phyloP scores from a whole-genome alignment of 2,329 filamentous ascomycete species.

The Akanthomyces lecanii region DNA sequence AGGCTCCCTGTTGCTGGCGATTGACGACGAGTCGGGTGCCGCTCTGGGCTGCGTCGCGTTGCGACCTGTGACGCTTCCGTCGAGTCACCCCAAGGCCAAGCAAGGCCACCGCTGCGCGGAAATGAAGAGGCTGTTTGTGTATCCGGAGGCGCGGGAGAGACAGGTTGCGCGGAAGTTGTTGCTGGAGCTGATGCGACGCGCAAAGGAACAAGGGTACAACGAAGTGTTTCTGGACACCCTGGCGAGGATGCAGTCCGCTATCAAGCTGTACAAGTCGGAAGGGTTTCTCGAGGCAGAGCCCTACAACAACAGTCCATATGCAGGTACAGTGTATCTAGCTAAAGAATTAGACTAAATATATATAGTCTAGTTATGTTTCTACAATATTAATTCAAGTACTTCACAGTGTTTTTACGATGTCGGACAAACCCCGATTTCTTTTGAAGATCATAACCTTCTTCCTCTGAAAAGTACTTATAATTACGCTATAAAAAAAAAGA shows the following conservation, averaged over 20 bases:
- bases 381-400: too few species aligned
- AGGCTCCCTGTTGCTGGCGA: slow-evolving; percentile 25
- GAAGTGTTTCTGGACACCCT: slow-evolving; percentile 26
- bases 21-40: slow-evolving; percentile 19
- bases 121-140: slow-evolving; percentile 27
- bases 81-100: slow-evolving; percentile 14
- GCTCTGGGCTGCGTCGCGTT: slow-evolving; percentile 27
- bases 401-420: too few species aligned
- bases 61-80: slow-evolving; percentile 21
- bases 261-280: slow-evolving; percentile 24
- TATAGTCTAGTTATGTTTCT: background rate
- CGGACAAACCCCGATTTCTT: too few species aligned
- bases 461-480: too few species aligned
- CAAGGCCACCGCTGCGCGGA: slow-evolving; percentile 22
- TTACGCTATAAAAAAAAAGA: too few species aligned
- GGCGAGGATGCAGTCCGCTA: slow-evolving; percentile 23
- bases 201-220: slow-evolving; percentile 21
- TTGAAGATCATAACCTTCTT: too few species aligned
- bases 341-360: slow-evolving; percentile 2
- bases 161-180: slow-evolving; percentile 23
- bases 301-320: slow-evolving; percentile 24
- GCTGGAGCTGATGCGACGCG: slow-evolving; percentile 19
- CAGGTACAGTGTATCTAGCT: slow-evolving; percentile 23
- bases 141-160: slow-evolving; percentile 25
- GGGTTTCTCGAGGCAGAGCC: slow-evolving; percentile 22